These are phyloP conservation scores for Coniferiporia weirii DNA, from an alignment of 1,284 basidiomycete species.

Conservation along the genomic window DNA sequence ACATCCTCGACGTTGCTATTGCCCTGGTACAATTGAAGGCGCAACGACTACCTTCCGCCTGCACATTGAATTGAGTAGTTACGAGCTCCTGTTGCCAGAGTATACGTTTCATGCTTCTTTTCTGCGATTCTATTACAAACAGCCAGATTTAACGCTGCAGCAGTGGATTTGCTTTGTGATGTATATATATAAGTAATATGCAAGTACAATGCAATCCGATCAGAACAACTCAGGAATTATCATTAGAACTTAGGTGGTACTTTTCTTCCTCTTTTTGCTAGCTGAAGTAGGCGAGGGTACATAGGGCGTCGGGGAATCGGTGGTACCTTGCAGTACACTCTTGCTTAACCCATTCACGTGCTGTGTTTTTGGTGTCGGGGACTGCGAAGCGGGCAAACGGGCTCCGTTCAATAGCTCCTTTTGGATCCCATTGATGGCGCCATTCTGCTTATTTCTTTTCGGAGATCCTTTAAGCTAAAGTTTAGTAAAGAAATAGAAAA, in stretches of 20 bases:
- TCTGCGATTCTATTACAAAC: neutral
- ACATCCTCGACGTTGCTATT: constrained; percentile 12
- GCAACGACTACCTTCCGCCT: neutral
- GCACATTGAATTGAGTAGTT: constrained; percentile 1
- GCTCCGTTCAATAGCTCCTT: constrained; percentile 22
- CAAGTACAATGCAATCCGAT: constrained; percentile 10
- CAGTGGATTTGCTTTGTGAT: neutral
- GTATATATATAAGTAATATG: neutral
- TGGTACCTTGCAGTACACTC: neutral
- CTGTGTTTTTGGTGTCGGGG: neutral
- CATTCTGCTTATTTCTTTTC: constrained; percentile 26
- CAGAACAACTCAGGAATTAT: constrained; percentile 12
- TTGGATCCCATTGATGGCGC: constrained; percentile 19
- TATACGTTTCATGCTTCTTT: neutral
- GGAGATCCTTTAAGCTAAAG: neutral
- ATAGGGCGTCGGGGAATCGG: constrained; percentile 16
- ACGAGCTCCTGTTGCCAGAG: neutral
- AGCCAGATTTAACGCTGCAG: neutral
- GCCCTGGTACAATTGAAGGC: constrained; percentile 11
- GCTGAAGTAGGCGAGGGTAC: constrained; percentile 24
- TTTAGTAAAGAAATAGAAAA: neutral
- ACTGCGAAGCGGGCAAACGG: constrained; percentile 1
- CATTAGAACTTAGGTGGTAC: constrained; percentile 22
- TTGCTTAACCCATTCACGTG: neutral
- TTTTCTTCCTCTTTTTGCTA: constrained; percentile 37